Evolutionary conservation across 179 eudicot species (phyloP), one percentile per base, ranked within the genome.

Genomic region (Spinacia oleracea): DNA sequence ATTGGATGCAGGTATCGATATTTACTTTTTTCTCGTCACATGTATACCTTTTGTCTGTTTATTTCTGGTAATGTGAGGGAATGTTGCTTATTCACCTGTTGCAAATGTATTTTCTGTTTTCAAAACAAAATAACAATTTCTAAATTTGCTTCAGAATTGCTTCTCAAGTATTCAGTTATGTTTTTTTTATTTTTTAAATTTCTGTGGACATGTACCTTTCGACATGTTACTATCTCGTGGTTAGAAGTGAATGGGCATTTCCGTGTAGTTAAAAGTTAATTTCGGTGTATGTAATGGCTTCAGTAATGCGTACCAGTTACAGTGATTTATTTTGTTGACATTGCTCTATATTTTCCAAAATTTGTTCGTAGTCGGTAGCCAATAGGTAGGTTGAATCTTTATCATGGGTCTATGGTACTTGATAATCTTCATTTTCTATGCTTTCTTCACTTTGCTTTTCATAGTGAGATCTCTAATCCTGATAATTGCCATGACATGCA

Each of bases 1-100:
- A 96, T 83, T 96, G 99, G 99, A 92, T 96, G 93, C 98, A 93
- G 98, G 98, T 93, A 65, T 51, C 34, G 59, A 43, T 20, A 11
- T 58, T 38, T 70, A 5, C 32, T 77, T 45, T 5, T 16, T 27
- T 70, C 18, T 32, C n/a, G n/a, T n/a, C n/a, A n/a, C n/a, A n/a
- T n/a, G n/a, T n/a, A n/a, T n/a, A n/a, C n/a, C n/a, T n/a, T n/a
- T n/a, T n/a, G n/a, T n/a, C n/a, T 25, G 29, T 12, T 38, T 23
- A 69, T 70, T 73, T 31, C 20, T 29, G 34, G 29, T 48, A 14
- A 32, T 45, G 50, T 62, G 2, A 29, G 18, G 67, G 38, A 62
- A 38, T 62, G 8, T 9, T 51, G 21, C 21, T 46, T 46, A 38
- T 38, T 38, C 40, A 38, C 40, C 40, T 38, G 40, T 38, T 38